These are phyloP conservation scores for Aspergillus chevalieri DNA, from an alignment of 2,329 filamentous ascomycete species.

Conservation along the genomic window DNA sequence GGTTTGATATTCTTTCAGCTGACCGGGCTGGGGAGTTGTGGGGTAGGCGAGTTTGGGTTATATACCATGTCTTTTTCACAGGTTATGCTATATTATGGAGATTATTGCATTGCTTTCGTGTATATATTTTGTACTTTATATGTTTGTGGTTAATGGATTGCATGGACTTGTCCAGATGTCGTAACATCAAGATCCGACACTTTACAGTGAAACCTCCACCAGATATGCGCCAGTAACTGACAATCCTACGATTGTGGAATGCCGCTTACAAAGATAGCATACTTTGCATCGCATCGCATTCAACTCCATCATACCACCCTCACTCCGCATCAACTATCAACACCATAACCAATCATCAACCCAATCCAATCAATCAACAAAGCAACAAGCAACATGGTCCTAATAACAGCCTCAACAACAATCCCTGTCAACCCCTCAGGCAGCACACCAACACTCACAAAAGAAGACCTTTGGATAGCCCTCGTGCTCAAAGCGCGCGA, in stretches of 20 bases:
- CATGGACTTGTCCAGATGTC: too few relatives aligned
- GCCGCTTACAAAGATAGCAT: too few relatives aligned
- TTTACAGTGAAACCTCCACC: too few relatives aligned
- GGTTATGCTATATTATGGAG: background rate
- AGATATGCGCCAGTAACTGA: too few relatives aligned
- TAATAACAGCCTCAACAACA: slow-evolving; percentile 38
- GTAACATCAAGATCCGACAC: too few relatives aligned
- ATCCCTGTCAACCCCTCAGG: slow-evolving; percentile 37
- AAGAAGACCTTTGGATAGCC: slow-evolving; percentile 38
- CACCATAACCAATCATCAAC: background rate
- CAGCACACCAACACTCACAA: slow-evolving; percentile 32
- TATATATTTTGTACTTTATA: too few relatives aligned
- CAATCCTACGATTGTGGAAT: too few relatives aligned
- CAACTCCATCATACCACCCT: too few relatives aligned
- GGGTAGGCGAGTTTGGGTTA: background rate
- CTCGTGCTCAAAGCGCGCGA: slow-evolving; percentile 43
- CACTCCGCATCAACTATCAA: background rate
- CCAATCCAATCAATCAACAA: background rate
- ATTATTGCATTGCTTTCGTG: too few relatives aligned
- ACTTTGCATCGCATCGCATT: too few relatives aligned
- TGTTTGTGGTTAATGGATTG: too few relatives aligned
- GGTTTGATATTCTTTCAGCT: background rate
- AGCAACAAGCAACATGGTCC: slow-evolving; percentile 26
- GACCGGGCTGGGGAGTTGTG: background rate
- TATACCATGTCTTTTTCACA: background rate